A percentile compares a stretch with the other conserved stretches of the same genome.
Conservation (phyloP, 1,139 yeast genomes). For the Hyphopichia buzzinii region DNA sequence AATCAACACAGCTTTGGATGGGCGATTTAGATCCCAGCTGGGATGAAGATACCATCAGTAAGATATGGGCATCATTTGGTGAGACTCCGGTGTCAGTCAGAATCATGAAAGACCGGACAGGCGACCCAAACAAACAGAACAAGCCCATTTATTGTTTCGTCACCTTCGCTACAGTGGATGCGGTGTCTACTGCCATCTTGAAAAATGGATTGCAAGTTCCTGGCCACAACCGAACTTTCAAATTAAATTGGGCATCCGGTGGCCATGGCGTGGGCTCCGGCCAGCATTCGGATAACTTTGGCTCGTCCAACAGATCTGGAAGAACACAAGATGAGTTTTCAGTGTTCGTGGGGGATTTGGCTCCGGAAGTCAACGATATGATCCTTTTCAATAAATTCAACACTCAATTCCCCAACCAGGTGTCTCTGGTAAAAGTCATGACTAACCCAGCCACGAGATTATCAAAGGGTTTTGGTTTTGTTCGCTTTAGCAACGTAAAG, state of each 20-base stretch:
- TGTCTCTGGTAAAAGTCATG: constrained; percentile 86
- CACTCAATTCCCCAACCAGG: constrained; percentile 61
- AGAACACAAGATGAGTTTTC: constrained; percentile 34
- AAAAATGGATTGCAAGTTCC: constrained; percentile 74
- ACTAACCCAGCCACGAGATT: constrained; percentile 71
- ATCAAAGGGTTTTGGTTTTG: constrained; percentile 90
- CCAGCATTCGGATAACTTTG: constrained; percentile 1
- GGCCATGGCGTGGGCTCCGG: constrained; percentile 10
- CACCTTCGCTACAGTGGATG: constrained; percentile 64
- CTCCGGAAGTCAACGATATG: constrained; percentile 73
- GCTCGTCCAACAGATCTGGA: neutral
- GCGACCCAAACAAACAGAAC: constrained; percentile 10
- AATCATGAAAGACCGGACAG: constrained; percentile 35
- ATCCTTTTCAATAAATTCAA: constrained; percentile 68
- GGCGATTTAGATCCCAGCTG: constrained; percentile 89
- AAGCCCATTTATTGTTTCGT: constrained; percentile 69
- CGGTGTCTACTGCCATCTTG: constrained; percentile 68
- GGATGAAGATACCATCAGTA: constrained; percentile 67
- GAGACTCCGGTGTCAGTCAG: constrained; percentile 36
- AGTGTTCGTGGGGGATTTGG: constrained; percentile 82
- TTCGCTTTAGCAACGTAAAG: constrained; percentile 71
- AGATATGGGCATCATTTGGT: constrained; percentile 58
- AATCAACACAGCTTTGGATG: constrained; percentile 68
- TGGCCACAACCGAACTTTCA: constrained; percentile 52
- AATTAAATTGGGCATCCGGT: constrained; percentile 83